A percentile compares a stretch with the other conserved stretches of the same genome.
Conservation (phyloP, 768 basidiomycete species). For the Neoboletus brunneissimus region DNA sequence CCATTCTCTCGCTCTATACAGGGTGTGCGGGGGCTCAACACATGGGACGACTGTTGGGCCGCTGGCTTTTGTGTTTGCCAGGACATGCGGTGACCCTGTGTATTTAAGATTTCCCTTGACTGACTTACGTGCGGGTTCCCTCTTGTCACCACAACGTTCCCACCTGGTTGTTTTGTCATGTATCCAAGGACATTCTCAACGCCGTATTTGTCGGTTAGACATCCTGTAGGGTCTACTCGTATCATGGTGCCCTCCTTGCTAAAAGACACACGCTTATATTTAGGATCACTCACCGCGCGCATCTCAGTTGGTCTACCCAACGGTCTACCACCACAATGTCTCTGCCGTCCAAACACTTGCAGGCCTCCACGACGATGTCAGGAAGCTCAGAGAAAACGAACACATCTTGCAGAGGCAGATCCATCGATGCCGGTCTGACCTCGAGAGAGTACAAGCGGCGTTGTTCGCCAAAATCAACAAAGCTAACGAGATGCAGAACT, state of each 20-base stretch:
- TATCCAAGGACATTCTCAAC: conserved; percentile 12
- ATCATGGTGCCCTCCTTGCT: conserved; percentile 1
- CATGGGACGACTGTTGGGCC: conserved; percentile 16
- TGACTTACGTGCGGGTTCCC: conserved; percentile 13
- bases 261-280: neutral
- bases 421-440: conserved; percentile 8
- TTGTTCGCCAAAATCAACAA: conserved; percentile 20
- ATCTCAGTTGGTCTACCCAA: conserved; percentile 5
- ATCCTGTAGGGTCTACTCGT: conserved; percentile 18
- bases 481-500: conserved; percentile 31
- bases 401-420: conserved; percentile 16
- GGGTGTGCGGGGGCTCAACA: conserved; percentile 22
- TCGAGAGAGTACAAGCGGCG: conserved; percentile 15
- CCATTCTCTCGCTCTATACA: conserved; percentile 3
- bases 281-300: conserved; percentile 15
- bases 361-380: conserved; percentile 20
- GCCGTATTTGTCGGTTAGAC: conserved; percentile 17
- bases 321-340: conserved; percentile 13
- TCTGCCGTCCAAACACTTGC: conserved; percentile 20
- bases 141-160: conserved; percentile 15
- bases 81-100: conserved; percentile 18
- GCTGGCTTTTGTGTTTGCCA: conserved; percentile 19
- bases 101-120: conserved; percentile 22
- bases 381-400: conserved; percentile 14
- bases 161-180: conserved; percentile 11